phyloP scores from a whole-genome alignment of 192 early-diverging fungal genomes.

The Podila horticola region DNA sequence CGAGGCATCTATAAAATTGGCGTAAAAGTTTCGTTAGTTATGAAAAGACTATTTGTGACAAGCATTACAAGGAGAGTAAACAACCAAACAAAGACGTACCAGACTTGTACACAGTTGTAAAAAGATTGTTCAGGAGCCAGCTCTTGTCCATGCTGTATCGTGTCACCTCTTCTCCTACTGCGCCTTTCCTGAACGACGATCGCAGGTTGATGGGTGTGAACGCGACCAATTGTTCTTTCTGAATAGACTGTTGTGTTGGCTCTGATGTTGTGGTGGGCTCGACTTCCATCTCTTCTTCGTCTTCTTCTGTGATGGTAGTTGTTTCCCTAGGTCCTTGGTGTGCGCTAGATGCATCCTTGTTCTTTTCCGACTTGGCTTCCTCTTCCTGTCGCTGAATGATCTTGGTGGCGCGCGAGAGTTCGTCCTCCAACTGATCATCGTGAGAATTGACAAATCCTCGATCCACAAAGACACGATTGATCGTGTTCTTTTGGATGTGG shows the following conservation, averaged over 20 bases:
- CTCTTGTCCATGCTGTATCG: conserved; percentile 91
- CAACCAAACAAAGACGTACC: conserved; percentile 46
- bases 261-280: not conserved
- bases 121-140: conserved; percentile 75
- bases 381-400: conserved; percentile 71
- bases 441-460: conserved; percentile 42
- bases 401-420: conserved; percentile 58
- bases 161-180: conserved; percentile 72
- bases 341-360: conserved; percentile 18
- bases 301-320: conserved; percentile 25
- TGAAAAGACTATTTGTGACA: conserved; percentile 80
- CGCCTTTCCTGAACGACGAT: conserved; percentile 81
- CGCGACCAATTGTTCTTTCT: conserved; percentile 28
- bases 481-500: conserved; percentile 62
- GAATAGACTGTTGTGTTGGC: not conserved
- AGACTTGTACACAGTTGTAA: conserved; percentile 56
- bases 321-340: conserved; percentile 16
- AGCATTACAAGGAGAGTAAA: not conserved
- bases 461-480: conserved; percentile 10
- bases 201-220: conserved; percentile 86
- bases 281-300: conserved; percentile 19
- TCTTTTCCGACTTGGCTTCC: conserved; percentile 48
- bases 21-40: conserved; percentile 63
- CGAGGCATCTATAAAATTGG: conserved; percentile 57
- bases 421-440: conserved; percentile 60